These are phyloP conservation scores for Aspergillus glaucus DNA, from an alignment of 2,329 filamentous ascomycete species.

Conservation along the genomic window DNA sequence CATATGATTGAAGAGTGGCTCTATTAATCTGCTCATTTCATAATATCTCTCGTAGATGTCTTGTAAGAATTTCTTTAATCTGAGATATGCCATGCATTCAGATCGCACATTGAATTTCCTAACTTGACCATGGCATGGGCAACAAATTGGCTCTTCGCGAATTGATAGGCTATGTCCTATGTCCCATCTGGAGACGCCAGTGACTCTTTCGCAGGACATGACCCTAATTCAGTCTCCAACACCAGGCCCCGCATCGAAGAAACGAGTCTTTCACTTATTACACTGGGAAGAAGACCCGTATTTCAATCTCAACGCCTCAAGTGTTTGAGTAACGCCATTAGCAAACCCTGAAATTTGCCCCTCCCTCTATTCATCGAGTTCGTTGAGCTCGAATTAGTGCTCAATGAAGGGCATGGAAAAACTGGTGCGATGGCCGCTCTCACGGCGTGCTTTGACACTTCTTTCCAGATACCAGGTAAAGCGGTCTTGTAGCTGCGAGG, in stretches of 20 bases:
- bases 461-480: background rate
- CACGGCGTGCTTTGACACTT: background rate
- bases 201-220: background rate
- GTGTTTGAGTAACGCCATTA: background rate
- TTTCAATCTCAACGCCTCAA: background rate
- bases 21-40: background rate
- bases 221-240: background rate
- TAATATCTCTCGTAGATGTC: too few species aligned
- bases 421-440: background rate
- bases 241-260: background rate
- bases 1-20: background rate
- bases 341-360: background rate
- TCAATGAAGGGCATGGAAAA: background rate
- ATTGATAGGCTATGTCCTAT: too few species aligned
- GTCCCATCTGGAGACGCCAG: background rate
- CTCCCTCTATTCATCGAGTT: background rate
- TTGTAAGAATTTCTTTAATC: too few species aligned
- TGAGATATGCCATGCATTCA: background rate
- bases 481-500: background rate
- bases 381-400: background rate
- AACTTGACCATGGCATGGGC: too few species aligned
- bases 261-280: background rate
- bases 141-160: too few species aligned
- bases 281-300: background rate
- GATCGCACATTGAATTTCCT: too few species aligned